Evolutionary conservation across 352 stramenopile genomes (phyloP).

Genomic region (Pythium angustatum): DNA sequence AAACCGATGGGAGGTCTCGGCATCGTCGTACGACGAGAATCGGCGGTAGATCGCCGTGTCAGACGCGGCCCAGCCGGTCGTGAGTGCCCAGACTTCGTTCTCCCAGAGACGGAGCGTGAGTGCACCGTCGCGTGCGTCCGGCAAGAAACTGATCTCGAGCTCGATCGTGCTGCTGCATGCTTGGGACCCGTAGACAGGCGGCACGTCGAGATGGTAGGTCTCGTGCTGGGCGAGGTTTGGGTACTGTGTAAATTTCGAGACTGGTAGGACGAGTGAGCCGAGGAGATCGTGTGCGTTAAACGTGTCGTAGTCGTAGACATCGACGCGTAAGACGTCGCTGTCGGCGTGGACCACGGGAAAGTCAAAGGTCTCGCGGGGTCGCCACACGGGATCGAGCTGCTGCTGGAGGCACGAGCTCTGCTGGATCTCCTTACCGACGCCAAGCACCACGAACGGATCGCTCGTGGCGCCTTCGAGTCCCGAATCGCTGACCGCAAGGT

Average conservation of each 20-base stretch:
- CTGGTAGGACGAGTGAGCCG: conserved; percentile 48
- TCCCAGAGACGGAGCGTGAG: conserved; percentile 57
- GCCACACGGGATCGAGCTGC: conserved; percentile 67
- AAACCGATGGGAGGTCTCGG: conserved; percentile 46
- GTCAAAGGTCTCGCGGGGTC: conserved; percentile 55
- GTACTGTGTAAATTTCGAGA: conserved; percentile 49
- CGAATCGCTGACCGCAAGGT: conserved; percentile 68
- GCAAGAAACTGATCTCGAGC: conserved; percentile 50
- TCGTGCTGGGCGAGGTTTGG: conserved; percentile 49
- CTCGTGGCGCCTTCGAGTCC: conserved; percentile 58
- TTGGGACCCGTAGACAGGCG: conserved; percentile 42
- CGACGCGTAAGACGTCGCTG: conserved; percentile 48
- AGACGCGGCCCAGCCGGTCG: conserved; percentile 47
- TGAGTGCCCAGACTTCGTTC: conserved; percentile 61
- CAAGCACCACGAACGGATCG: conserved; percentile 73
- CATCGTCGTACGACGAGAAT: conserved; percentile 57
- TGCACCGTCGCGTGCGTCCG: conserved; percentile 36
- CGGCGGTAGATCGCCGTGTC: conserved; percentile 49
- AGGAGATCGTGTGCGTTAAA: conserved; percentile 70
- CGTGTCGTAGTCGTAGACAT: conserved; percentile 70
- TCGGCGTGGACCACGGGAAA: conserved; percentile 50
- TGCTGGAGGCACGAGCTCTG: conserved; percentile 65
- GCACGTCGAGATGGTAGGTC: conserved; percentile 52
- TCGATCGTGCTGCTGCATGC: conserved; percentile 52
- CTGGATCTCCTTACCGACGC: conserved; percentile 47